These are phyloP conservation scores for Nitzschia putrida DNA, from an alignment of 108 stramenopile species.

Conservation along the genomic window DNA sequence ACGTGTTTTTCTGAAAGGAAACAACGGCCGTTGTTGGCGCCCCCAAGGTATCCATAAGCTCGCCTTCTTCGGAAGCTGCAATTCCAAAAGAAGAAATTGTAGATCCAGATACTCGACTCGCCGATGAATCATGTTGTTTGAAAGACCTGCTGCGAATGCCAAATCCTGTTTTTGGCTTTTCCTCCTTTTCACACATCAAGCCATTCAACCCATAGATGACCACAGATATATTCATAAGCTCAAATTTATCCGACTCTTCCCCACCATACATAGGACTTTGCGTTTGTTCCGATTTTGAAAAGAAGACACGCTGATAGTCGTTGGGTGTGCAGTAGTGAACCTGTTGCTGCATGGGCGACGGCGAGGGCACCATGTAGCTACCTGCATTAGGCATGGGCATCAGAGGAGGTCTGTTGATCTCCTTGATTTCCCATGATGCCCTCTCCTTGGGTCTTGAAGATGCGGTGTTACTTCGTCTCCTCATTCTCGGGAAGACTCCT, in stretches of 20 bases:
- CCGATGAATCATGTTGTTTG: not conserved
- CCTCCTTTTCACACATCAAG: conserved; percentile 31
- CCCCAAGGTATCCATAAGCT: not conserved
- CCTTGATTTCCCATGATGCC: not conserved
- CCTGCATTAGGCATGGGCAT: conserved; percentile 3
- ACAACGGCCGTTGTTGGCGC: conserved; percentile 35
- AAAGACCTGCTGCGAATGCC: not conserved
- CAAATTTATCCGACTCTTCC: conserved; percentile 33
- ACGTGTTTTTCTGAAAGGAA: conserved; percentile 33
- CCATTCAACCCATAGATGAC: conserved; percentile 45
- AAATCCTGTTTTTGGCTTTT: conserved; percentile 11
- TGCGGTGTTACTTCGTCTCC: not conserved
- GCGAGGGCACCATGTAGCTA: not conserved
- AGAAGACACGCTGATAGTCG: conserved; percentile 6
- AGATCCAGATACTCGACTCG: conserved; percentile 14
- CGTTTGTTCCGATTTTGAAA: conserved; percentile 13
- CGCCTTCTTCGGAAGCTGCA: conserved; percentile 6
- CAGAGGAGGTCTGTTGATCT: conserved; percentile 3
- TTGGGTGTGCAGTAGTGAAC: not conserved
- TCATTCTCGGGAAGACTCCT: too few relatives aligned
- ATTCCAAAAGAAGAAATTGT: conserved; percentile 8
- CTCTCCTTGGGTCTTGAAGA: not conserved
- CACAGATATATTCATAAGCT: conserved; percentile 46
- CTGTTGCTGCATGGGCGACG: not conserved
- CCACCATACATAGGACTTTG: conserved; percentile 7